Conservation (phyloP, 768 basidiomycete genomes). For the Lyophyllum semitale region DNA sequence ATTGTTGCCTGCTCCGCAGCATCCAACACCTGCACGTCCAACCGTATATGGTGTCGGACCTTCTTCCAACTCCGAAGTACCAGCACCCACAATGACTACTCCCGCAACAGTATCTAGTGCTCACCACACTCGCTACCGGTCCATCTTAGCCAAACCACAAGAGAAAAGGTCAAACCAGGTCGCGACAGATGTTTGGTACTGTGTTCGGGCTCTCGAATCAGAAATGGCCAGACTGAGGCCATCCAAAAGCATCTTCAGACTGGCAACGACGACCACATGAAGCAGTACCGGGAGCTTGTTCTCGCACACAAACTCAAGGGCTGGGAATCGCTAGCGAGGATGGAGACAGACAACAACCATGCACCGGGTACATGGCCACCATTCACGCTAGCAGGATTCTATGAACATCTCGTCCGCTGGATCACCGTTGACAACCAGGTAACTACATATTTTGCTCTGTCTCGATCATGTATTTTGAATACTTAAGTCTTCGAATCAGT, state of each 20-base stretch:
- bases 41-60: too few species aligned
- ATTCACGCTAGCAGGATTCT: neutral
- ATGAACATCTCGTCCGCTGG: neutral
- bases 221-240: neutral
- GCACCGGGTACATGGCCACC: neutral
- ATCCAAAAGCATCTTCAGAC: neutral
- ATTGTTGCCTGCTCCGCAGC: too few species aligned
- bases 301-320: neutral
- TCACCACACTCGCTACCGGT: too few species aligned
- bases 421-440: neutral
- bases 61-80: too few species aligned
- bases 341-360: neutral
- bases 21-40: too few species aligned
- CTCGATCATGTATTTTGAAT: neutral
- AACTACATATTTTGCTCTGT: neutral
- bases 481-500: neutral
- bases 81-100: too few species aligned
- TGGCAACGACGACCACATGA: neutral
- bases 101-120: too few species aligned
- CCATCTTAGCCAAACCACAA: too few species aligned
- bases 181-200: neutral
- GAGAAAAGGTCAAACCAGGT: too few species aligned
- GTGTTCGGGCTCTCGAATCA: too few species aligned
- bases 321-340: neutral
- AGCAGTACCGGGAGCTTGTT: neutral